Base-by-base conservation (phyloP, 2,329 filamentous ascomycete genomes). In the Aaosphaeria pasadenensis region DNA sequence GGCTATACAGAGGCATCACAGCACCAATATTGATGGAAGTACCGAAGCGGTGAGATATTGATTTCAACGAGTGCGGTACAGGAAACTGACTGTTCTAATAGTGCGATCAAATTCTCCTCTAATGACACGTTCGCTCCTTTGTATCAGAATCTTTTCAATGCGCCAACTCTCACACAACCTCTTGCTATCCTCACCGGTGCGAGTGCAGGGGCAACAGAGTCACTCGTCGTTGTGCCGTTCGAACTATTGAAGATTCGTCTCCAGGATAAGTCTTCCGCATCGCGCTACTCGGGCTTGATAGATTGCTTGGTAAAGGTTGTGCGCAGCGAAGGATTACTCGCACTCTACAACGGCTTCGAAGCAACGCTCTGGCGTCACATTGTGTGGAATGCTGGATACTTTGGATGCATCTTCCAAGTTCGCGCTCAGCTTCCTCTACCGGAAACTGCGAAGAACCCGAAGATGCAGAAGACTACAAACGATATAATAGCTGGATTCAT, bases 1-100 rank as follows among this genome's bases (percentile, higher is more conserved):
- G 55, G 36, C 38, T 66, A 11, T 64, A 66, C 45, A 56, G 62
- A 7, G 62, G 62, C 6, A 66, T 63, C n/a, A 62, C 61, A 5
- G 62, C 62, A 6, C 62, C 62, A 1, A 64, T 66, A 33, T 43
- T 66, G 46, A 66, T 66, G 62, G 62, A 66, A 45, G 59, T 65
- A 0, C 62, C 62, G 1, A 65, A 65, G 43, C 54, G 41, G 30
- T 40, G 39, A 40, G 39, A 28, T 28, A n/a, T 36, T 36, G 9
- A 36, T 36, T 36, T n/a, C 7, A n/a, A 36, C 9, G 33, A 36
- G n/a, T n/a, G n/a, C 17, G 39, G 24, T 40, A 9, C 9, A 9
- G 33, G 9, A 11, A 28, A 40, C 39, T 7, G 11, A n/a, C 17
- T n/a, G 17, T 40, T 24, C 17, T 24, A 24, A 24, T 28, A 40